Conservation (phyloP, 108 stramenopile species). For the Licmophora abbreviata region DNA sequence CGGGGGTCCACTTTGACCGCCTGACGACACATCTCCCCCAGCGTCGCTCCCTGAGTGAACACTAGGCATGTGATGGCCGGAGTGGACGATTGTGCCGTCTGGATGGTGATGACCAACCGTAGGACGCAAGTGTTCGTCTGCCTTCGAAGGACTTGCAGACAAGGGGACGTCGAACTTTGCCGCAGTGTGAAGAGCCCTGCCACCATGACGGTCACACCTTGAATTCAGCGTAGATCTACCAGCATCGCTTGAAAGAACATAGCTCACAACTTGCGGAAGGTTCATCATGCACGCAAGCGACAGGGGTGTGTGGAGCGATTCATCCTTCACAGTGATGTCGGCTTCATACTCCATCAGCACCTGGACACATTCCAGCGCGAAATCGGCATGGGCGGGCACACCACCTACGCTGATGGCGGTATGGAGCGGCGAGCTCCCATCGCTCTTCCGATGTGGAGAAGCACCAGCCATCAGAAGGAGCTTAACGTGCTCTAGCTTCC, state of each 20-base stretch:
- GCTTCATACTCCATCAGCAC: slow-evolving; percentile 51
- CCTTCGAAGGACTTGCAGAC: no score
- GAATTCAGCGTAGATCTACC: slow-evolving; percentile 61
- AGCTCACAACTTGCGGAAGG: slow-evolving; percentile 47
- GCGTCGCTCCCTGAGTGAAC: no score
- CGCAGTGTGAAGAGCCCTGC: slow-evolving; percentile 78
- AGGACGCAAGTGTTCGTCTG: not conserved
- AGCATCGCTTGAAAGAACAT: slow-evolving; percentile 43
- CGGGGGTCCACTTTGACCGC: not conserved
- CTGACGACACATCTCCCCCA: slow-evolving; percentile 7
- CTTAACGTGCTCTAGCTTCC: slow-evolving; percentile 77
- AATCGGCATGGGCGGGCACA: slow-evolving; percentile 49
- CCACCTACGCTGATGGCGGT: slow-evolving; percentile 78
- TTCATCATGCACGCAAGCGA: slow-evolving; percentile 73
- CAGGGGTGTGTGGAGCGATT: slow-evolving; percentile 74
- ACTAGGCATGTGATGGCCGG: slow-evolving; percentile 27
- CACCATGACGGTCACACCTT: slow-evolving; percentile 64
- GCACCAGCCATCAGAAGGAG: slow-evolving; percentile 71
- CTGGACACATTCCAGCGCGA: slow-evolving; percentile 62
- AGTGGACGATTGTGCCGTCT: slow-evolving; percentile 20
- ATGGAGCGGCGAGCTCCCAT: slow-evolving; percentile 76
- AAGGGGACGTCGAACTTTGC: slow-evolving; percentile 58
- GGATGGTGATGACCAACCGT: slow-evolving; percentile 15
- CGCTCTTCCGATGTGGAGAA: slow-evolving; percentile 59
- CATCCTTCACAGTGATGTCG: slow-evolving; percentile 72